These are phyloP conservation scores for Aspergillus hortae DNA, from an alignment of 2,329 filamentous ascomycete genomes.

Conservation along the genomic window DNA sequence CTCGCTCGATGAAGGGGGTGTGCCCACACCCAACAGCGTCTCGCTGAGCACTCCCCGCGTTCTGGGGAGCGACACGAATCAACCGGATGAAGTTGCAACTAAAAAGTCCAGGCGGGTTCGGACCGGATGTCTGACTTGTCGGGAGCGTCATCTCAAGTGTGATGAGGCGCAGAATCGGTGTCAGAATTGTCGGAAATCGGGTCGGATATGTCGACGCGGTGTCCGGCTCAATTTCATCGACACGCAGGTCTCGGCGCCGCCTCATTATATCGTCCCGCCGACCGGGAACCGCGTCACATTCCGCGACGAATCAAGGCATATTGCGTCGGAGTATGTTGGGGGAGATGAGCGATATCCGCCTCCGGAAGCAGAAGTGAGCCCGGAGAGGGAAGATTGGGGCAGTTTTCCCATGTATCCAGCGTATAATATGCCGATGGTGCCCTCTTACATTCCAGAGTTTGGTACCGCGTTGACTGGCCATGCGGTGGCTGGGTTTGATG, in stretches of 20 bases:
- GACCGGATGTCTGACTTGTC: constrained; percentile 86
- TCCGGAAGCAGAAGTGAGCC: constrained; percentile 40
- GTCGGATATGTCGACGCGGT: constrained; percentile 78
- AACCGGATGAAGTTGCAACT: constrained; percentile 22
- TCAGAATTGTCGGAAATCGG: constrained; percentile 85
- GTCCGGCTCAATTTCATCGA: constrained; percentile 90
- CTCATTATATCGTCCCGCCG: constrained; percentile 55
- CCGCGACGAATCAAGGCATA: constrained; percentile 81
- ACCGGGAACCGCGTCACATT: constrained; percentile 73
- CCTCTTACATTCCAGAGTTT: constrained; percentile 48
- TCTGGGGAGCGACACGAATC: constrained; percentile 14
- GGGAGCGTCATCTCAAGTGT: constrained; percentile 86
- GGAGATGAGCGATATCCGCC: constrained; percentile 70
- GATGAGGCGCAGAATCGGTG: constrained; percentile 68
- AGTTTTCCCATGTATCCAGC: constrained; percentile 1
- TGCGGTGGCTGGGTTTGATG: constrained; percentile 25
- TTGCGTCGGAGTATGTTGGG: constrained; percentile 85
- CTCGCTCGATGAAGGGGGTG: constrained; percentile 6
- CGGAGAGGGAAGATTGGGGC: constrained; percentile 18
- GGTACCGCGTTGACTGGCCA: constrained; percentile 37
- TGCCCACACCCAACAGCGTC: constrained; percentile 12
- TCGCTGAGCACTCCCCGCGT: constrained; percentile 7
- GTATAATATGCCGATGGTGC: constrained; percentile 34
- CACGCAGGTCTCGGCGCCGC: constrained; percentile 67
- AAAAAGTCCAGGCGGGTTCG: constrained; percentile 78